These are phyloP conservation scores for Yamadazyma sp. DNA, from an alignment of 1,139 yeast species.

Conservation along the genomic window DNA sequence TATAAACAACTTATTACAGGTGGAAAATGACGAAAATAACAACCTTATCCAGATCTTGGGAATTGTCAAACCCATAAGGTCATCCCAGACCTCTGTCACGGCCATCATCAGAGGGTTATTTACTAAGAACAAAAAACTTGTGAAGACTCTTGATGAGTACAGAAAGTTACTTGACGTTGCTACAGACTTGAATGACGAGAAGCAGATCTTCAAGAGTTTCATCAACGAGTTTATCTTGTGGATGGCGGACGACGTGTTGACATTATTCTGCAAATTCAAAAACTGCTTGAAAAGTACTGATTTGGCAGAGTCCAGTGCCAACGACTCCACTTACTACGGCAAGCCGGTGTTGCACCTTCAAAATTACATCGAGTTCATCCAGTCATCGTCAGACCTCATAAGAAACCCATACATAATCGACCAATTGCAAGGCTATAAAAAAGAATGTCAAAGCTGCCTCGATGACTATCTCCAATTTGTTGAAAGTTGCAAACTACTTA, in stretches of 20 bases:
- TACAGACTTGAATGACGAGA: constrained; percentile 19
- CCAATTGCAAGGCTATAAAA: constrained; percentile 23
- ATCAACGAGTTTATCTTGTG: constrained; percentile 42
- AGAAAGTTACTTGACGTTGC: constrained; percentile 16
- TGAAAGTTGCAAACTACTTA: constrained; percentile 25
- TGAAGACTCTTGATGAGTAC: constrained; percentile 22
- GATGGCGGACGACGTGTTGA: constrained; percentile 34
- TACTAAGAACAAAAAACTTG: constrained; percentile 38
- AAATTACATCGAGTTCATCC: constrained; percentile 33
- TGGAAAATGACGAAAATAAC: constrained; percentile 30
- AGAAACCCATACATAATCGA: constrained; percentile 45
- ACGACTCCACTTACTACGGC: constrained; percentile 21
- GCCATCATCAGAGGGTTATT: constrained; percentile 42
- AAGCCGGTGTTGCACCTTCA: constrained; percentile 35
- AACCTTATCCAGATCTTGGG: constrained; percentile 38
- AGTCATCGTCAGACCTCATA: constrained; percentile 19
- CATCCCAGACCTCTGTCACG: constrained; percentile 27
- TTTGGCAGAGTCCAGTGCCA: constrained; percentile 14
- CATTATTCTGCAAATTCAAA: constrained; percentile 34
- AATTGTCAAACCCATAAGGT: constrained; percentile 31
- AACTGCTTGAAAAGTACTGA: constrained; percentile 16
- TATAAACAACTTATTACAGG: constrained; percentile 13
- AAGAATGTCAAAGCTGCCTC: constrained; percentile 21
- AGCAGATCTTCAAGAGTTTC: constrained; percentile 33
- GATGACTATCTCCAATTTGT: constrained; percentile 17